Conservation (phyloP, 495 filamentous ascomycete species). For the Stereocaulon alpinum region DNA sequence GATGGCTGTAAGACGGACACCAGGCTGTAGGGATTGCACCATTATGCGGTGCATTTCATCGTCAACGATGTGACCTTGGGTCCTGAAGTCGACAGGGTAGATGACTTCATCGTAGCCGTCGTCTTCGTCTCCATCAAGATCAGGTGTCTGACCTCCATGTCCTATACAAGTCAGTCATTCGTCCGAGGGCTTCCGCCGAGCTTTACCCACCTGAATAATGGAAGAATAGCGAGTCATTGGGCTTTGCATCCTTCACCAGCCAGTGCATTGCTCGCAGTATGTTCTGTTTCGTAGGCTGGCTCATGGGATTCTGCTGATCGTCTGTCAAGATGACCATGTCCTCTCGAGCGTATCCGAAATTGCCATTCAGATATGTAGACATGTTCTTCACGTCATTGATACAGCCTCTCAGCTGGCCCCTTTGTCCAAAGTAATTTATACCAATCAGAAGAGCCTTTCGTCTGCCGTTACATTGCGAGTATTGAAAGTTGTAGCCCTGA, state of each 20-base stretch:
- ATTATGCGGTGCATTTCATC: slow-evolving; percentile 99
- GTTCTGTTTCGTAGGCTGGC: slow-evolving; percentile 91
- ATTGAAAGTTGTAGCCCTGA: slow-evolving; percentile 71
- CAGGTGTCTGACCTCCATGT: slow-evolving; percentile 94
- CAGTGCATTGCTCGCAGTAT: slow-evolving; percentile 97
- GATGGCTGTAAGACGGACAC: slow-evolving; percentile 89
- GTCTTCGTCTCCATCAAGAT: slow-evolving; percentile 87
- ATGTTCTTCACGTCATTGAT: slow-evolving; percentile 99
- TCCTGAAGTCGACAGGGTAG: slow-evolving; percentile 90
- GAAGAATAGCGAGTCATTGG: slow-evolving; percentile 96
- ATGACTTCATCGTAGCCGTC: slow-evolving; percentile 98
- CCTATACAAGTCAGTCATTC: slow-evolving; percentile 37
- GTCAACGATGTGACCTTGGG: slow-evolving; percentile 87
- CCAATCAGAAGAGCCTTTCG: slow-evolving; percentile 91
- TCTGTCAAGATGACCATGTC: slow-evolving; percentile 98
- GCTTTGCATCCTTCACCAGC: slow-evolving; percentile 88
- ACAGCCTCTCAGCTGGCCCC: slow-evolving; percentile 83
- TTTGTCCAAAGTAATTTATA: slow-evolving; percentile 95
- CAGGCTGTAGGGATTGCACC: slow-evolving; percentile 69
- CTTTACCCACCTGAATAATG: slow-evolving; percentile 80
- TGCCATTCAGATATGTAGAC: slow-evolving; percentile 81
- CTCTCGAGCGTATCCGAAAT: slow-evolving; percentile 87
- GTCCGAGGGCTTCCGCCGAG: neutral
- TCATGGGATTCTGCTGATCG: slow-evolving; percentile 95
- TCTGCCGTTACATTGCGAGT: slow-evolving; percentile 83